Conservation (phyloP, 495 filamentous ascomycete species). For the Pyronema domesticum region DNA sequence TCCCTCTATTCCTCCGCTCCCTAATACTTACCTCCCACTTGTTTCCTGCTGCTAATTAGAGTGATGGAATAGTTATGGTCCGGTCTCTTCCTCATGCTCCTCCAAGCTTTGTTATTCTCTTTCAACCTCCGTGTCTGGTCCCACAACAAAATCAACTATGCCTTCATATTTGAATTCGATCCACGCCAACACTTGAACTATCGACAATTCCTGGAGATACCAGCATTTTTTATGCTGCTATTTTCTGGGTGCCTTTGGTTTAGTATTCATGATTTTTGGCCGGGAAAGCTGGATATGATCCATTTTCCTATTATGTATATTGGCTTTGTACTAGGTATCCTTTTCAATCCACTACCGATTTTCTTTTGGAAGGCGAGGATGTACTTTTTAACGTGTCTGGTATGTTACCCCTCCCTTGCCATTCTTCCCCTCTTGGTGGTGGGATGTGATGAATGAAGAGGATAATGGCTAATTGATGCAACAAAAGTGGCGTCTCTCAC, state of each 20-base stretch:
- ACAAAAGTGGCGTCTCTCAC: conserved; percentile 56
- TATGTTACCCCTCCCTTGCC: not conserved
- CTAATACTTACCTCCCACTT: not conserved
- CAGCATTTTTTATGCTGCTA: conserved; percentile 26
- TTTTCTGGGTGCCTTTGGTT: conserved; percentile 69
- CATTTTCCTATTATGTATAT: conserved; percentile 84
- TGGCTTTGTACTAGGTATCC: conserved; percentile 40
- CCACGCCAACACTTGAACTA: conserved; percentile 68
- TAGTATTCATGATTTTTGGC: conserved; percentile 48
- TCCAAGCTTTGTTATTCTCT: conserved; percentile 18
- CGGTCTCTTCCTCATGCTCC: conserved; percentile 17
- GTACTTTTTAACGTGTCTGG: conserved; percentile 60
- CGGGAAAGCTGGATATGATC: conserved; percentile 48
- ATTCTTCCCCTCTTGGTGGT: no score
- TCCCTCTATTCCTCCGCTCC: not conserved
- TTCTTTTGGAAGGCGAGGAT: conserved; percentile 51
- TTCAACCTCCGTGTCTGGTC: conserved; percentile 70
- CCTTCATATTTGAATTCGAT: conserved; percentile 93
- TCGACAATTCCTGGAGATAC: conserved; percentile 44
- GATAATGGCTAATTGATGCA: conserved; percentile 5
- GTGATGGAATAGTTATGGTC: conserved; percentile 12
- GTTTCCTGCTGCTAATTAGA: not conserved
- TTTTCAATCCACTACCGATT: conserved; percentile 57
- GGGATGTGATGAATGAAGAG: not conserved
- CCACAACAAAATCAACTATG: conserved; percentile 71